Evolutionary conservation across 2,329 filamentous ascomycete species (phyloP), one percentile per base, ranked within the genome.

Genomic region (Zalaria obscura): DNA sequence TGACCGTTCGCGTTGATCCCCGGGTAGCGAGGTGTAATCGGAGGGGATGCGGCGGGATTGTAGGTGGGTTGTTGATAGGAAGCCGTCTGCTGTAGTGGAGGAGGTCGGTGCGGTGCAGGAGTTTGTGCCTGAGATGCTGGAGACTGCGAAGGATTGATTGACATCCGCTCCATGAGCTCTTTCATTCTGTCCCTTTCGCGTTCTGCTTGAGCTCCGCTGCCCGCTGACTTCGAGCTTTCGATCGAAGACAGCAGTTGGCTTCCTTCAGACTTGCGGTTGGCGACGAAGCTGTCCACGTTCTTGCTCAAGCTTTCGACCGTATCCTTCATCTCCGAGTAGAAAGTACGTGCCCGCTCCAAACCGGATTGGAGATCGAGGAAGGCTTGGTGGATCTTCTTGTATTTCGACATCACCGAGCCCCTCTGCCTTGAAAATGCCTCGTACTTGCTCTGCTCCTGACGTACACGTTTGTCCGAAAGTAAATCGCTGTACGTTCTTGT

Each of bases 281-380:
- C 93, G 49, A 98, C 88, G 62, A 98, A 98, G 0, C 83, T 83
- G 50, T 96, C 89, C 1, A 98, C 91, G 53, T 98, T 98, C 72
- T 94, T 91, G 53, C 87, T 78, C 34, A 95, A 67, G 56, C 84
- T 94, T 50, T 89, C 83, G 0, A 93, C 86, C 1, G 87, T 95
- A 48, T 95, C 87, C 52, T 81, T 83, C 87, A 96, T 98, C 58
- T 96, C 91, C 3, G 75, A 74, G 58, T 98, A 98, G 75, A 94
- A 98, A 41, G 79, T 80, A 62, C 91, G 88, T 5, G 93, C 91
- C 50, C 88, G 80, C 54, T 82, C 75, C 4, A 98, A 69, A 2
- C 91, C 91, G 5, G 87, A 82, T 48, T 84, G 77, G 8, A 98
- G 73, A 52, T 94, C 89, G 45, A 93, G 74, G 59, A 94, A 96